phyloP scores from a whole-genome alignment of 805 yeast genomes.

The Yamadazyma phyllophila region DNA sequence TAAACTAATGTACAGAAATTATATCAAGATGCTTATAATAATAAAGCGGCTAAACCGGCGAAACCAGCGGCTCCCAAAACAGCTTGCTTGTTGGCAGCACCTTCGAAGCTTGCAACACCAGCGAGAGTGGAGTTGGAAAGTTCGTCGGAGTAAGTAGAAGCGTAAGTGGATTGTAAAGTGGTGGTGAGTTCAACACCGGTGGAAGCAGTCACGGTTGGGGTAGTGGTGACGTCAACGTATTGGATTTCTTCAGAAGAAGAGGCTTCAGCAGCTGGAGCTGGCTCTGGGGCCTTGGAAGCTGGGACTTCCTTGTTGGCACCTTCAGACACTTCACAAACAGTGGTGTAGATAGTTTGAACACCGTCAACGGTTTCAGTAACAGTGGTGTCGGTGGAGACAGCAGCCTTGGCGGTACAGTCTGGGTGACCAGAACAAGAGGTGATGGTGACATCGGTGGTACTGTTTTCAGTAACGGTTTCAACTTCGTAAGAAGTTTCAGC shows the following conservation, averaged over 20 bases:
- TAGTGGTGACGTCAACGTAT: conserved; percentile 50
- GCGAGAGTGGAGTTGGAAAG: conserved; percentile 15
- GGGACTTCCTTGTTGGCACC: conserved; percentile 1
- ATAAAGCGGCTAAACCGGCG: conserved; percentile 41
- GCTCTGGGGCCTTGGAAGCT: conserved; percentile 9
- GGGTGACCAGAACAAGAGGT: conserved; percentile 38
- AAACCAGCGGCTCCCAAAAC: conserved; percentile 37
- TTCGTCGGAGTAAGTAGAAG: conserved; percentile 25
- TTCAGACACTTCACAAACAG: conserved; percentile 29
- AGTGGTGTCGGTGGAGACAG: conserved; percentile 27
- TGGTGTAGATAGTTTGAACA: conserved; percentile 34
- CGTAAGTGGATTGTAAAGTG: conserved; percentile 36
- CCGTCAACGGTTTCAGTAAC: conserved; percentile 35
- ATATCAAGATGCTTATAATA: conserved; percentile 23
- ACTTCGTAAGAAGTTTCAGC: conserved; percentile 18
- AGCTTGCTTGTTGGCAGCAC: conserved; percentile 29
- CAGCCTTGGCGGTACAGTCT: conserved; percentile 16
- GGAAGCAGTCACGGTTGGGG: conserved; percentile 49
- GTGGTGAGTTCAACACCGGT: conserved; percentile 46
- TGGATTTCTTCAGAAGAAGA: conserved; percentile 15
- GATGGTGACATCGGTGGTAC: conserved; percentile 35
- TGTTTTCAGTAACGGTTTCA: conserved; percentile 24
- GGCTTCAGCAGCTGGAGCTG: conserved; percentile 16
- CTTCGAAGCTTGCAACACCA: conserved; percentile 27
- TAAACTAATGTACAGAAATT: conserved; percentile 6